phyloP scores from a whole-genome alignment of 495 filamentous ascomycete genomes.

The Xylaria longipes region DNA sequence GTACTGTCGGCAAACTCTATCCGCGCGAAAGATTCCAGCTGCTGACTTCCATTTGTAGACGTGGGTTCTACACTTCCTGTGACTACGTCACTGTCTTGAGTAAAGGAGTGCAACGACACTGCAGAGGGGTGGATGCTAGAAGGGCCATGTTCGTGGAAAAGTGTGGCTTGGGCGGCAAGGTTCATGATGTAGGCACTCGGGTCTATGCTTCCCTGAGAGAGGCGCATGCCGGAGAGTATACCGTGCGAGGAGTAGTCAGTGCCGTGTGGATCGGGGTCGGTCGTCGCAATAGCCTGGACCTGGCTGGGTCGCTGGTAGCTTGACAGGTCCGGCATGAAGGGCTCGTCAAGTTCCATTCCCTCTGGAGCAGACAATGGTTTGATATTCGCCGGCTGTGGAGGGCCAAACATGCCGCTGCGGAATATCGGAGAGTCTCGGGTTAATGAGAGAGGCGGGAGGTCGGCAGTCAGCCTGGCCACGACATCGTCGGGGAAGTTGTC shows the following conservation, averaged over 20 bases:
- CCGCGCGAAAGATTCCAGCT: constrained; percentile 57
- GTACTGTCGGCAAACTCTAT: constrained; percentile 59
- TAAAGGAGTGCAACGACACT: constrained; percentile 41
- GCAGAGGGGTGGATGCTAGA: constrained; percentile 40
- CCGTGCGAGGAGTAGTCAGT: constrained; percentile 35
- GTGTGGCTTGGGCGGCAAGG: constrained; percentile 30
- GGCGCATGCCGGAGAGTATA: constrained; percentile 27
- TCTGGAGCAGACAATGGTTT: constrained; percentile 28
- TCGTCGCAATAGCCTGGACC: constrained; percentile 41
- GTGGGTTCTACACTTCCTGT: constrained; percentile 31
- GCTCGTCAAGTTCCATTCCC: constrained; percentile 29
- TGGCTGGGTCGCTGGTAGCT: constrained; percentile 26
- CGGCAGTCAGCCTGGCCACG: constrained; percentile 33
- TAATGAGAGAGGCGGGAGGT: constrained; percentile 27
- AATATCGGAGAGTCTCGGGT: constrained; percentile 21
- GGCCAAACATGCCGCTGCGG: constrained; percentile 32
- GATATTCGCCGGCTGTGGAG: constrained; percentile 26
- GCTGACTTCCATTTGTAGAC: constrained; percentile 38
- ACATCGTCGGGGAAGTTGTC: constrained; percentile 34
- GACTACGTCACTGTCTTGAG: constrained; percentile 38
- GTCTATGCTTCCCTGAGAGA: constrained; percentile 38
- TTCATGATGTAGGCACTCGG: constrained; percentile 41
- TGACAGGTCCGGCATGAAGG: constrained; percentile 26
- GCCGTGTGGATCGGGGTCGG: constrained; percentile 35
- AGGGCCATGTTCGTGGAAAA: constrained; percentile 36